Conservation (phyloP, 2,329 filamentous ascomycete genomes). For the Ustilaginoidea virens region DNA sequence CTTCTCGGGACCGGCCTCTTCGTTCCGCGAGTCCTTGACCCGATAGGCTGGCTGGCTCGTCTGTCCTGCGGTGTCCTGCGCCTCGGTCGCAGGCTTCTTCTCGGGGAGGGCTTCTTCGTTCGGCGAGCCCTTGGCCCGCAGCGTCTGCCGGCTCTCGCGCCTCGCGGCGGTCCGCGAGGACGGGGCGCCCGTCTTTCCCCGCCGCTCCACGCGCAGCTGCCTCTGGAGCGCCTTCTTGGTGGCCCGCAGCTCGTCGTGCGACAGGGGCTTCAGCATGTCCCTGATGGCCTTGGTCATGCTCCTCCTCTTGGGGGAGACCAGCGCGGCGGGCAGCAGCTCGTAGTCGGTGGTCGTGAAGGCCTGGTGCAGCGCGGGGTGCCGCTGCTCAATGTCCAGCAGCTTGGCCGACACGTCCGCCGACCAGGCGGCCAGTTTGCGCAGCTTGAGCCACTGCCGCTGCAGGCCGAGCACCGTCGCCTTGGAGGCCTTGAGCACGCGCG, state of each 20-base stretch:
- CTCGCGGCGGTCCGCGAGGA: background rate
- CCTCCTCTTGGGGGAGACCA: constrained; percentile 9
- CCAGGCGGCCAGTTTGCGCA: constrained; percentile 33
- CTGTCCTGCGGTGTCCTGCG: too few relatives aligned
- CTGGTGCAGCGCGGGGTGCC: constrained; percentile 24
- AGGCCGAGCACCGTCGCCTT: constrained; percentile 30
- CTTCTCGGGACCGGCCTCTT: too few relatives aligned
- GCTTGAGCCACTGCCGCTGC: constrained; percentile 32
- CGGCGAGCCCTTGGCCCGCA: too few relatives aligned
- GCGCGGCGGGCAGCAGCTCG: constrained; percentile 13
- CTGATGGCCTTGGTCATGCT: constrained; percentile 15
- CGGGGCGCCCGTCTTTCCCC: background rate
- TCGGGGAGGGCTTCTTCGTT: too few relatives aligned
- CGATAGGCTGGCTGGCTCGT: too few relatives aligned
- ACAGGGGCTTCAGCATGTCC: constrained; percentile 14
- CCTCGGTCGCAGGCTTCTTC: too few relatives aligned
- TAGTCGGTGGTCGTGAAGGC: constrained; percentile 21
- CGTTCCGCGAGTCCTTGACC: too few relatives aligned
- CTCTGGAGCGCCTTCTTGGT: constrained; percentile 10
- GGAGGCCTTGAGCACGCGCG: constrained; percentile 17
- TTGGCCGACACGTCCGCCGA: constrained; percentile 26
- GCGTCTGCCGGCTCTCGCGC: background rate
- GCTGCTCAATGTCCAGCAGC: constrained; percentile 20
- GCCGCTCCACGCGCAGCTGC: constrained; percentile 6
- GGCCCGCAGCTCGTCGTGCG: constrained; percentile 13